Percentiles rank a stretch among this genome's conserved stretches.
phyloP scores from a whole-genome alignment of 1,284 basidiomycete species.

The Irpex lacteus region DNA sequence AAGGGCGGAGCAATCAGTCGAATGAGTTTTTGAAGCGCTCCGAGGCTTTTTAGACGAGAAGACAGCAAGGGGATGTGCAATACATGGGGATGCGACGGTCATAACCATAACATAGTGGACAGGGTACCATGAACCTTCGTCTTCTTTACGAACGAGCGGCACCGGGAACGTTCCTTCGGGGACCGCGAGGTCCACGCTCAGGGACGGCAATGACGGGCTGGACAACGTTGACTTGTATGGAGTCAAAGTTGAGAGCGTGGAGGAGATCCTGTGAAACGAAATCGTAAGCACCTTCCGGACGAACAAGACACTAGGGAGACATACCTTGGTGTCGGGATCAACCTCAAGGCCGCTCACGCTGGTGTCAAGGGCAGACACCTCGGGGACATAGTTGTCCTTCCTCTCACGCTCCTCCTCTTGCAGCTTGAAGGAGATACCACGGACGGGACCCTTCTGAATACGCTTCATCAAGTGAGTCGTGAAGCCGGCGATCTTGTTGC shows the following conservation, averaged over 20 bases:
- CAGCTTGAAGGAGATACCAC: constrained; percentile 99
- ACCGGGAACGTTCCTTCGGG: constrained; percentile 83
- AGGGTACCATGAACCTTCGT: not conserved
- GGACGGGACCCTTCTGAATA: constrained; percentile 98
- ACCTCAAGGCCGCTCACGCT: constrained; percentile 75
- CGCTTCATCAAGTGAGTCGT: constrained; percentile 99
- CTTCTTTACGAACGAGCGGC: constrained; percentile 49
- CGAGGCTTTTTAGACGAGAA: not conserved
- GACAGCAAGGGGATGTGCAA: constrained; percentile 3
- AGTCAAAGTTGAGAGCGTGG: constrained; percentile 88
- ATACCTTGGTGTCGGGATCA: constrained; percentile 88
- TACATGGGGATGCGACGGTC: constrained; percentile 23
- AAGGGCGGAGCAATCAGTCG: no score
- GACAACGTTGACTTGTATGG: constrained; percentile 72
- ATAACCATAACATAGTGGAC: constrained; percentile 16
- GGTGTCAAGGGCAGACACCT: constrained; percentile 91
- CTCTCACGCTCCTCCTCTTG: constrained; percentile 99
- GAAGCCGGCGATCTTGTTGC: constrained; percentile 99
- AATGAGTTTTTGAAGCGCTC: not conserved
- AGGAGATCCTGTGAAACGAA: constrained; percentile 70
- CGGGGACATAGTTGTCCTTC: constrained; percentile 98
- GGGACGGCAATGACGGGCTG: constrained; percentile 65
- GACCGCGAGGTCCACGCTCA: constrained; percentile 72
- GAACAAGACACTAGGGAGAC: constrained; percentile 23
- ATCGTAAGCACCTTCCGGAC: not conserved